A percentile compares a stretch with the other conserved stretches of the same genome.
Conservation (phyloP, 805 yeast species). For the Scheffersomyces amazonensis region DNA sequence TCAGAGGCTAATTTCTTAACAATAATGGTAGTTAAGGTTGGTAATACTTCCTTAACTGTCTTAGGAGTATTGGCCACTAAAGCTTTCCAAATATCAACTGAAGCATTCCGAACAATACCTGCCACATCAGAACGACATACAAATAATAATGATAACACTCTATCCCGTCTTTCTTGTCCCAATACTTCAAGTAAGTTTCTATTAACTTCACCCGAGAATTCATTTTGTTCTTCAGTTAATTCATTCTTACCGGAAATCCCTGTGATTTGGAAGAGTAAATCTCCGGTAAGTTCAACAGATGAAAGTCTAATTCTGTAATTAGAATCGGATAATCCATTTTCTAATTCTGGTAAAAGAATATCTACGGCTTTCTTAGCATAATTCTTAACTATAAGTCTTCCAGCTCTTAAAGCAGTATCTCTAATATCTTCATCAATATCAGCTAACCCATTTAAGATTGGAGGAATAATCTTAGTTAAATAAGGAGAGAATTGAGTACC, state of each 20-base stretch:
- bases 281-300: slow-evolving; percentile 94
- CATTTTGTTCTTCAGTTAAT: slow-evolving; percentile 52
- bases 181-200: slow-evolving; percentile 70
- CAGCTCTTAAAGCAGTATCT: slow-evolving; percentile 88
- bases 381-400: slow-evolving; percentile 84
- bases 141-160: slow-evolving; percentile 79
- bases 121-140: slow-evolving; percentile 92
- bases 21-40: slow-evolving; percentile 75
- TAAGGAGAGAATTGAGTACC: slow-evolving; percentile 91
- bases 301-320: slow-evolving; percentile 87
- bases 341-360: slow-evolving; percentile 88
- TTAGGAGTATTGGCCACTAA: slow-evolving; percentile 94
- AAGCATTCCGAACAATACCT: slow-evolving; percentile 81
- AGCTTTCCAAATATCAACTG: slow-evolving; percentile 96
- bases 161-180: slow-evolving; percentile 86
- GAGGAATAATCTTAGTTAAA: slow-evolving; percentile 81
- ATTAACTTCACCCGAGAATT: slow-evolving; percentile 49
- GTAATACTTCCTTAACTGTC: slow-evolving; percentile 87
- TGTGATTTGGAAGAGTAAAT: slow-evolving; percentile 86
- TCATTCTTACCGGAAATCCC: slow-evolving; percentile 83
- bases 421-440: slow-evolving; percentile 84
- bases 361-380: slow-evolving; percentile 93
- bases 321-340: slow-evolving; percentile 78
- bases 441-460: slow-evolving; percentile 87
- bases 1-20: slow-evolving; percentile 81